A percentile compares a stretch with the other conserved stretches of the same genome.
Evolutionary conservation across 257 asterid species (phyloP).

Genomic region (Mitragyna speciosa): DNA sequence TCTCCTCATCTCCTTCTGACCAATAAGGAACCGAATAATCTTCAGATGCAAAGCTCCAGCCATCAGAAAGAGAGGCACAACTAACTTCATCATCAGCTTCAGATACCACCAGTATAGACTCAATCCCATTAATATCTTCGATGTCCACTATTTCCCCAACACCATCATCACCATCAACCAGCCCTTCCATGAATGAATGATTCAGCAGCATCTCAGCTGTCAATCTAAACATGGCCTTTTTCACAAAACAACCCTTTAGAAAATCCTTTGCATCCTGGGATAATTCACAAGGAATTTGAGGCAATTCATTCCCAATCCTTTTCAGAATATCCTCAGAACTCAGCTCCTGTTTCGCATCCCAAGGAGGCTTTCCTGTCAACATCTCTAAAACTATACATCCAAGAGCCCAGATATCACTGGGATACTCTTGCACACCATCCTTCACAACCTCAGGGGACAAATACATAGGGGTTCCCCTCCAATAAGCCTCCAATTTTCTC

Average conservation of each 20-base stretch:
- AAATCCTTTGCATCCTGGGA: slow-evolving; percentile 71
- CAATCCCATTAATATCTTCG: slow-evolving; percentile 53
- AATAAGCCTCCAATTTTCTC: slow-evolving; percentile 68
- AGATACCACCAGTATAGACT: slow-evolving; percentile 46
- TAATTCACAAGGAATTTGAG: slow-evolving; percentile 47
- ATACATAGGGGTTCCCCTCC: slow-evolving; percentile 84
- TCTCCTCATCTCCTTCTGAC: slow-evolving; percentile 53
- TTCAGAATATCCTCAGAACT: slow-evolving; percentile 47
- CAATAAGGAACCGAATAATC: slow-evolving; percentile 40
- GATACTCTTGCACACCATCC: slow-evolving; percentile 61
- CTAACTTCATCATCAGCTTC: slow-evolving; percentile 50
- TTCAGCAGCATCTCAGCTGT: slow-evolving; percentile 73
- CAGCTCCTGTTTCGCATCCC: slow-evolving; percentile 41
- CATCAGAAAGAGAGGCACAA: slow-evolving; percentile 30
- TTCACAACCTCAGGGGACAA: slow-evolving; percentile 73
- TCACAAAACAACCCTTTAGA: slow-evolving; percentile 78
- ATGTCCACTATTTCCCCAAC: slow-evolving; percentile 40
- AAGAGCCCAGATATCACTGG: slow-evolving; percentile 84
- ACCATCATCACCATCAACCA: slow-evolving; percentile 31
- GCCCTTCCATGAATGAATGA: slow-evolving; percentile 61
- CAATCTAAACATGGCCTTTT: slow-evolving; percentile 65
- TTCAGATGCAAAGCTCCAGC: slow-evolving; percentile 39
- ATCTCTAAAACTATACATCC: slow-evolving; percentile 84
- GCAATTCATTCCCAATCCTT: slow-evolving; percentile 54
- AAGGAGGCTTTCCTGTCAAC: slow-evolving; percentile 70